Conservation (phyloP, 2,329 filamentous ascomycete genomes). For the Akanthomyces dipterigenus region DNA sequence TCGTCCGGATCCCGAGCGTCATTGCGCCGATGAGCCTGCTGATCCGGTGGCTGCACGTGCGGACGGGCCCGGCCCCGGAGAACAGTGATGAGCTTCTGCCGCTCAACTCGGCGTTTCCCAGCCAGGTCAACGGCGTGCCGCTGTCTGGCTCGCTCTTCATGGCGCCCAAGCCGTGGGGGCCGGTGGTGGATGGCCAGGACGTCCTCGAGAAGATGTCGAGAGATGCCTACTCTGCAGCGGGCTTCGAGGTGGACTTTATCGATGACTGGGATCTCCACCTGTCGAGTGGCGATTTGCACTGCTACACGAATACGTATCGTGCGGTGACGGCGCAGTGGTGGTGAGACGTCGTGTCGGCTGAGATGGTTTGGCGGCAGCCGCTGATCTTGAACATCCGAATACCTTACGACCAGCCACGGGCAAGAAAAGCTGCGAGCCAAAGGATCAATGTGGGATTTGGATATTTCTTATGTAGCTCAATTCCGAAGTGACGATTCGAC, state of each 20-base stretch:
- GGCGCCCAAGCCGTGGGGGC: conserved; percentile 19
- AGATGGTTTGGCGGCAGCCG: neutral
- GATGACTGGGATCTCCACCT: conserved; percentile 23
- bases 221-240: conserved; percentile 18
- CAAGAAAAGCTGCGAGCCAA: neutral
- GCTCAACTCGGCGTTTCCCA: neutral
- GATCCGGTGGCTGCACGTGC: conserved; percentile 4
- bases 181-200: conserved; percentile 19
- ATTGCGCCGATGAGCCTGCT: neutral
- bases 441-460: neutral
- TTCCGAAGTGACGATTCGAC: neutral
- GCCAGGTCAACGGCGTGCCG: neutral
- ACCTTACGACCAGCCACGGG: neutral
- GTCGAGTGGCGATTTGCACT: conserved; percentile 22
- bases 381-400: neutral
- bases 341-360: neutral
- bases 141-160: conserved; percentile 7
- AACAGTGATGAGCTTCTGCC: neutral
- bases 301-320: conserved; percentile 17
- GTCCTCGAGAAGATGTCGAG: conserved; percentile 18
- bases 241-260: conserved; percentile 18
- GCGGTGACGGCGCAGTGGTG: conserved; percentile 14
- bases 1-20: conserved; percentile 17
- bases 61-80: neutral
- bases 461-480: neutral